A percentile compares a stretch with the other conserved stretches of the same genome.
Conservation (phyloP, 2,329 filamentous ascomycete species). For the Dothistroma pini region DNA sequence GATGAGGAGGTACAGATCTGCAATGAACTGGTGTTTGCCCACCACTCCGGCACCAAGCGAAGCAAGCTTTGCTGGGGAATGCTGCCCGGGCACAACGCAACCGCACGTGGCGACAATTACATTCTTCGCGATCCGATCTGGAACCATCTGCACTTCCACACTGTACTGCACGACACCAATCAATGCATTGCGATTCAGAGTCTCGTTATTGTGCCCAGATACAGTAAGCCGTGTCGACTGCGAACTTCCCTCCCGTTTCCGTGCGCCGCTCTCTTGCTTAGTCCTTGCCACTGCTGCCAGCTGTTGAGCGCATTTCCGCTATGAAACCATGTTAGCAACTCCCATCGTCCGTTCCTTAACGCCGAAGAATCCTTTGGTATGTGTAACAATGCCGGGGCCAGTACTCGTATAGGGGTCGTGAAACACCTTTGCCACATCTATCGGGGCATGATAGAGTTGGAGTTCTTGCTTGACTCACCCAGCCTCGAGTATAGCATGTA, state of each 20-base stretch:
- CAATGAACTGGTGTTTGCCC: conserved; percentile 15
- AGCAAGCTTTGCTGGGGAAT: conserved; percentile 14
- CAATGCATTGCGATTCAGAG: not conserved
- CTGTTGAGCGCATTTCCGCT: not conserved
- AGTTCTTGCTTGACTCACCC: conserved; percentile 57
- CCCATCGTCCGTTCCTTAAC: not conserved
- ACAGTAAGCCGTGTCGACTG: not conserved
- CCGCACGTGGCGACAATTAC: conserved; percentile 21
- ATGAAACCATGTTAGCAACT: not conserved
- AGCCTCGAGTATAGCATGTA: conserved; percentile 99
- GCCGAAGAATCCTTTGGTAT: not conserved
- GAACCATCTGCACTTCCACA: no score
- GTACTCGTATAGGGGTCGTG: conserved; percentile 3
- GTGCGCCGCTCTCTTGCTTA: not conserved
- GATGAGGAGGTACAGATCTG: not conserved
- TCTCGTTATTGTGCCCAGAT: not conserved
- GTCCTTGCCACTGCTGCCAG: not conserved
- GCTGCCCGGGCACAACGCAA: not conserved
- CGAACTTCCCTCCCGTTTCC: not conserved
- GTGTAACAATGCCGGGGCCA: not conserved
- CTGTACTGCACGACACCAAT: not conserved
- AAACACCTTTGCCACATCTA: conserved; percentile 16
- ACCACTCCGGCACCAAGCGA: conserved; percentile 9
- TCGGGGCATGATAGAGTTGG: conserved; percentile 39
- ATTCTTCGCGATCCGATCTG: not conserved